A percentile compares a stretch with the other conserved stretches of the same genome.
Evolutionary conservation across 805 yeast genomes (phyloP).

Genomic region (Maudiozyma barnettii): DNA sequence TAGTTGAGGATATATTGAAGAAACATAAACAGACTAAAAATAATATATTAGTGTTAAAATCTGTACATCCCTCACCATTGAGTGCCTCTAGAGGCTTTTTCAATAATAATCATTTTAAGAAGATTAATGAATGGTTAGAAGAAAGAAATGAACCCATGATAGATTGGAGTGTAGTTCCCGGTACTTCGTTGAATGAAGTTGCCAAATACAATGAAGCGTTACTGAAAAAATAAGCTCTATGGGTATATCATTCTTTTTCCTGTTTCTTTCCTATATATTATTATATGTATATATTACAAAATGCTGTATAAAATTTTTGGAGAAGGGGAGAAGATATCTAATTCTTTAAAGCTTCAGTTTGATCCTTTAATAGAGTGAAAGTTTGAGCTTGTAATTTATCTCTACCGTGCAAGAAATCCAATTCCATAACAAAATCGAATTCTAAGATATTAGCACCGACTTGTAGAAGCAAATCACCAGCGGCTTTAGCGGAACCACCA

Average conservation of each 20-base stretch:
- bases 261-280: background rate
- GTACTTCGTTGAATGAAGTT: constrained; percentile 18
- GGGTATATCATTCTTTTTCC: background rate
- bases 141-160: constrained; percentile 36
- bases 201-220: constrained; percentile 8
- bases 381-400: constrained; percentile 76
- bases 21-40: constrained; percentile 4
- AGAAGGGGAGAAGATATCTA: no score
- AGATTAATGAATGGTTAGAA: constrained; percentile 69
- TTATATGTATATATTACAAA: background rate
- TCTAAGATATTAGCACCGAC: constrained; percentile 67
- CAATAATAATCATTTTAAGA: constrained; percentile 59
- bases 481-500: constrained; percentile 93
- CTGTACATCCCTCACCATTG: constrained; percentile 93
- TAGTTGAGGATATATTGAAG: constrained; percentile 36
- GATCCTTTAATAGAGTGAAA: constrained; percentile 83
- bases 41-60: constrained; percentile 44
- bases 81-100: constrained; percentile 82
- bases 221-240: background rate
- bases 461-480: constrained; percentile 69
- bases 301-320: no score
- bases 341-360: constrained; percentile 42
- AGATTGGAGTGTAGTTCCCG: constrained; percentile 52
- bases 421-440: constrained; percentile 85
- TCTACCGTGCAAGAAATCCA: constrained; percentile 90